Base-by-base conservation (phyloP, 2,329 filamentous ascomycete species). In the Colletotrichum tamarilloi region DNA sequence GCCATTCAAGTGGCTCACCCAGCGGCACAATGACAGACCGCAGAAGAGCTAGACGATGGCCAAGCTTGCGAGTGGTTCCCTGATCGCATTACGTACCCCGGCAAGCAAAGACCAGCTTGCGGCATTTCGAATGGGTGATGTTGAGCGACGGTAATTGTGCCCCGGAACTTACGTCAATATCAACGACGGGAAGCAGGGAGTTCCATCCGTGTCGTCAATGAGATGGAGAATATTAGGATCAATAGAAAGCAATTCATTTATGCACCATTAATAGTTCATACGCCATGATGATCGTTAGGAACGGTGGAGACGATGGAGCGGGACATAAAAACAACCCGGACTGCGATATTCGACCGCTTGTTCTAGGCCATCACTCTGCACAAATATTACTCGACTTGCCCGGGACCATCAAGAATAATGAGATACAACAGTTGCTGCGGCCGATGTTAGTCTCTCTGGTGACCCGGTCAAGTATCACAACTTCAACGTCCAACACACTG, bases 261-360 rank as follows among this genome's bases (percentile, higher is more conserved):
- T 49, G 26, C 30, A 55, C 55, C 30, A 53, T 35, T 30, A 46
- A 24, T 58, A 28, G 53, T 55, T 26, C 30, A 64, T 14, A n/a
- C 35, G 56, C 9, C 14, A 9, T 24, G 35, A 57, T 42, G 68
- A 72, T 72, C 63, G 24, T 26, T 38, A 62, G 24, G 24, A 14
- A 53, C 26, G 19, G 62, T 67, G 62, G 68, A 32, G 57, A 49
- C 38, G 30, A 22, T 56, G 24, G 58, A 9, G 49, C 3, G 63
- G 38, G 56, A 58, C n/a, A 28, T 38, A 28, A 62, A 55, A 46
- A 38, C 24, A n/a, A 38, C 14, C 46, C 46, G 7, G 26, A 53
- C 55, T 26, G 30, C 49, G 22, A 28, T 30, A 22, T 8, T 38
- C 8, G 30, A 28, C 35, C 14, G 53, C 22, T 30, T 58, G 63